A percentile compares a stretch with the other conserved stretches of the same genome.
Conservation (phyloP, 371 early-diverging fungal genomes). For the Rhizopus stolonifer region DNA sequence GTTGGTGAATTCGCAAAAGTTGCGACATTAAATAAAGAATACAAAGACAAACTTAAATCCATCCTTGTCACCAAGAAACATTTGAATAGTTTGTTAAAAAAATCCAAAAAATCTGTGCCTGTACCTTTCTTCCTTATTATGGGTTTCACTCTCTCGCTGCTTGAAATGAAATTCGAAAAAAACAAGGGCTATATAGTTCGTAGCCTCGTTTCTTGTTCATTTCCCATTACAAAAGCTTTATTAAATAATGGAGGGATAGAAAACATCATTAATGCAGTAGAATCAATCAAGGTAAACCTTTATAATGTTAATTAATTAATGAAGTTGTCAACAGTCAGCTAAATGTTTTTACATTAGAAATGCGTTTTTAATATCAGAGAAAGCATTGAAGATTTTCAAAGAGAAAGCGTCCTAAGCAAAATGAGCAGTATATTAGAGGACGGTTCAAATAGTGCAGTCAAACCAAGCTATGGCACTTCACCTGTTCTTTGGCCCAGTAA, state of each 20-base stretch:
- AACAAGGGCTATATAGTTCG: background rate
- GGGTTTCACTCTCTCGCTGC: background rate
- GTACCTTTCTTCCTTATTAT: background rate
- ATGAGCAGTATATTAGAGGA: too few species aligned
- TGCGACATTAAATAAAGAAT: conserved; percentile 5
- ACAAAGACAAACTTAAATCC: conserved; percentile 10
- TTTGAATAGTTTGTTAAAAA: background rate
- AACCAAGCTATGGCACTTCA: too few species aligned
- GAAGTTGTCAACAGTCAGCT: too few species aligned
- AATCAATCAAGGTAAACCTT: background rate
- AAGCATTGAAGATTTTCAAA: too few species aligned
- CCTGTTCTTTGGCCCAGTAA: too few species aligned
- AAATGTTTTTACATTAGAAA: too few species aligned
- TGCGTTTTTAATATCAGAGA: too few species aligned
- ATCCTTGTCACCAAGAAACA: conserved; percentile 10
- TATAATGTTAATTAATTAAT: too few species aligned
- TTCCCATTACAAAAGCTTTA: background rate
- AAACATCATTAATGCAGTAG: background rate
- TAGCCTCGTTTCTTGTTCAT: background rate
- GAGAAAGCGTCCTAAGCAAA: too few species aligned
- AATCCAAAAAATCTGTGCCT: background rate
- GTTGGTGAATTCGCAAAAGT: conserved; percentile 17
- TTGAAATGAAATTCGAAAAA: background rate
- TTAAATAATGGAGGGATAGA: background rate
- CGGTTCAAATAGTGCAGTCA: too few species aligned